phyloP scores from a whole-genome alignment of 2,329 filamentous ascomycete species.

The Trichophyton schoenleinii region DNA sequence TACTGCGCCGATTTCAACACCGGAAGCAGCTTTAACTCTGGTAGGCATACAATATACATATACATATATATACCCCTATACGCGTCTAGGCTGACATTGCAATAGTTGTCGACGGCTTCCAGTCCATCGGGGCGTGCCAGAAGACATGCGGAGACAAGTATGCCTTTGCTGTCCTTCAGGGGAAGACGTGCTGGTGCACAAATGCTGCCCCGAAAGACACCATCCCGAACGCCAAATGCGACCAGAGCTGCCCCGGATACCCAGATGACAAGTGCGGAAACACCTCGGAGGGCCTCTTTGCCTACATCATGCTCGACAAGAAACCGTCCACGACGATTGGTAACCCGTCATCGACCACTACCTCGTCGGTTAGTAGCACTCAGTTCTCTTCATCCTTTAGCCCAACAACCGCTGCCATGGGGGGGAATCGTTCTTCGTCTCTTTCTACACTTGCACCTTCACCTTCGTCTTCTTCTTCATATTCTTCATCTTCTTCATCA shows the following conservation, averaged over 20 bases:
- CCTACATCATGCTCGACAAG: conserved; percentile 30
- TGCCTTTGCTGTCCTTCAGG: conserved; percentile 36
- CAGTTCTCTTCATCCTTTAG: conserved; percentile 4
- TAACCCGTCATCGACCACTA: conserved; percentile 11
- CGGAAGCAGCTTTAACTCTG: conserved; percentile 25
- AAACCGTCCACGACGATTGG: conserved; percentile 19
- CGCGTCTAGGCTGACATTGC: not conserved
- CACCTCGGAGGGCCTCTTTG: conserved; percentile 27
- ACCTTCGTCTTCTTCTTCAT: not conserved
- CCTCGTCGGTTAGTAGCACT: conserved; percentile 13
- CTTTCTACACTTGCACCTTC: not conserved
- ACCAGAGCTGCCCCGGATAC: conserved; percentile 35
- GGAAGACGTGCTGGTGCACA: conserved; percentile 39
- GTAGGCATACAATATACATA: conserved; percentile 19
- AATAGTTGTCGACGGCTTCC: conserved; percentile 29
- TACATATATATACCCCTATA: too few species aligned
- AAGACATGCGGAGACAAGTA: conserved; percentile 29
- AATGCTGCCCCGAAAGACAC: conserved; percentile 32
- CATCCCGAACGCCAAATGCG: conserved; percentile 26
- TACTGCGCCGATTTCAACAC: conserved; percentile 37
- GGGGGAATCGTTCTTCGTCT: too few species aligned
- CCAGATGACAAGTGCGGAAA: conserved; percentile 35
- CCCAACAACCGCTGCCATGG: not conserved
- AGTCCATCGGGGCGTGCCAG: conserved; percentile 36
- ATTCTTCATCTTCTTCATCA: not conserved